A percentile compares a stretch with the other conserved stretches of the same genome.
Conservation (phyloP, 2,329 filamentous ascomycete genomes). For the Colletotrichum chlorophyti region DNA sequence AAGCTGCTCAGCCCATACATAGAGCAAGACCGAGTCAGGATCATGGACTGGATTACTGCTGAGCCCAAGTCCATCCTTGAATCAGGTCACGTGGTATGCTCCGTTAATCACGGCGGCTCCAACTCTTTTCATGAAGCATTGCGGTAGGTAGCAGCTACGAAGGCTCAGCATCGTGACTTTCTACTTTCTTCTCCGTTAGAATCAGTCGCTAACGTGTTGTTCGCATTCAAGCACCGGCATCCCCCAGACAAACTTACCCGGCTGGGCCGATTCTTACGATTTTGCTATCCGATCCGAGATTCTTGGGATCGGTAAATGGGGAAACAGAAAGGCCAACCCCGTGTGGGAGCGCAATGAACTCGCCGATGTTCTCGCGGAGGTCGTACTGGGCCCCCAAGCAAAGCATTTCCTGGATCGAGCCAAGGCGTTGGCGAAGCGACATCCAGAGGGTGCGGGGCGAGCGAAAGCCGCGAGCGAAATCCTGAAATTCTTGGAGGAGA, state of each 20-base stretch:
- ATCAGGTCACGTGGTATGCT: constrained; percentile 44
- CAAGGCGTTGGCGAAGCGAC: neutral
- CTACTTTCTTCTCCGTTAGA: too few species aligned
- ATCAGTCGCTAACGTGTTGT: too few species aligned
- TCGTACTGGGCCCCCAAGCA: constrained; percentile 25
- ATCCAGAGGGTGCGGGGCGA: neutral
- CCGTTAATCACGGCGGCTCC: constrained; percentile 54
- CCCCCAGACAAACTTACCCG: constrained; percentile 11
- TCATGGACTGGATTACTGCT: constrained; percentile 47
- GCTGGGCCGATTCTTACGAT: constrained; percentile 20
- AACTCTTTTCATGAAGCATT: constrained; percentile 50
- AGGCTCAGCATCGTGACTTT: neutral
- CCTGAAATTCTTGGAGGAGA: neutral
- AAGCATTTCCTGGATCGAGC: constrained; percentile 8
- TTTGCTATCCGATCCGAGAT: constrained; percentile 15
- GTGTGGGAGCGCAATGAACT: constrained; percentile 33
- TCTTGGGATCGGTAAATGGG: constrained; percentile 27
- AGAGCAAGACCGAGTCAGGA: constrained; percentile 39
- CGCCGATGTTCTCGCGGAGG: constrained; percentile 26
- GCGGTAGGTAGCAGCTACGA: constrained; percentile 36
- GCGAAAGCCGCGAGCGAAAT: neutral
- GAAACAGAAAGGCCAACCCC: constrained; percentile 32
- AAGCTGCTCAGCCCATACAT: constrained; percentile 35
- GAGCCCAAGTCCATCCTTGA: constrained; percentile 45
- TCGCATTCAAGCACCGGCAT: constrained; percentile 4